Base-by-base conservation (phyloP, 352 stramenopile genomes). In the Globisporangium viniferum region DNA sequence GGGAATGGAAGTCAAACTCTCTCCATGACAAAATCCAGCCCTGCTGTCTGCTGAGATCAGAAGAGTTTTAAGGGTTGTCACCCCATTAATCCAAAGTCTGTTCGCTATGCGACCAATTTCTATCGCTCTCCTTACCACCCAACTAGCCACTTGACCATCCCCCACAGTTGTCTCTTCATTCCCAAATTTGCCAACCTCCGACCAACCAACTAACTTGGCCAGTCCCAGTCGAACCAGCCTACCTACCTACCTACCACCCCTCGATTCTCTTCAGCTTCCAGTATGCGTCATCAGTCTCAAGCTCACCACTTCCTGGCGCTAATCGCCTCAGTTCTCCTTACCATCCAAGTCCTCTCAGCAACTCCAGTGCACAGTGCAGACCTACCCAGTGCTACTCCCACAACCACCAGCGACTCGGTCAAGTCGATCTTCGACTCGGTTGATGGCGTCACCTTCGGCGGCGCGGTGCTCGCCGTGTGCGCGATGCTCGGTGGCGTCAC, bases 361-460 rank as follows among this genome's bases (percentile, higher is more conserved):
- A 63, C 58, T 18, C 35, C 12, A 63, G 36, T 33, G 9, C 22
- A 20, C 24, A 36, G 35, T 24, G 41, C 41, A 49, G 41, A 49
- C 20, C 36, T 48, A 22, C 22, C 14, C 15, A 9, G 41, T 49
- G 24, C 57, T 18, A 33, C 33, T 5, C 15, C 36, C 36, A 5
- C 62, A 15, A 20, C 39, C 36, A 14, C 31, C 53, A 66, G 51
- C 15, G 70, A 66, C 14, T 41, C 61, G 0, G 69, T 64, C 73
- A 6, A 22, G 71, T 77, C 77, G 2, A 71, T 88, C 20, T 75
- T 85, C 62, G 64, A 71, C 58, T 79, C 75, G 55, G 70, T 69
- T 10, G 56, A 81, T 18, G 70, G 76, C 2, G 49, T 87, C 54
- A 74, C 72, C 27, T n/a, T 80, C n/a, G 73, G 73, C 10, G 73